Conservation (phyloP, 257 asterid genomes). For the Nicotiana tabacum region DNA sequence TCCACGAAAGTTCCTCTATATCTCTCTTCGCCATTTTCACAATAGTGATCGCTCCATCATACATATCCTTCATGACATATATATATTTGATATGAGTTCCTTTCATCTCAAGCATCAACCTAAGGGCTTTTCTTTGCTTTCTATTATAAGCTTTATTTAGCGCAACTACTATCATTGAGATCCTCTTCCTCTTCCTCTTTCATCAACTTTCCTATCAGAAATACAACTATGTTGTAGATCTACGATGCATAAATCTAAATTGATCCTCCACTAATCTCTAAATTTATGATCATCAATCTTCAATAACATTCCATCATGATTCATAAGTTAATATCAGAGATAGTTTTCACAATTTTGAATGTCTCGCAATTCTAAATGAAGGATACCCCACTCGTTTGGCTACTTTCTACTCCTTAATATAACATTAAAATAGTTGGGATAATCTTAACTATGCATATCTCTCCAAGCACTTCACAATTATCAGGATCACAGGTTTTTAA, state of each 20-base stretch:
- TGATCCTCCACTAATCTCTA: not conserved
- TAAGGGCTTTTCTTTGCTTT: not conserved
- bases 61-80: not conserved
- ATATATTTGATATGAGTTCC: not conserved
- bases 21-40: not conserved
- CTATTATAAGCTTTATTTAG: too few relatives aligned
- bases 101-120: not conserved
- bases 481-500: not conserved
- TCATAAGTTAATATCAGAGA: not conserved
- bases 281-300: not conserved
- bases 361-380: not conserved
- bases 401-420: too few relatives aligned
- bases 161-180: not conserved
- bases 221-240: not conserved
- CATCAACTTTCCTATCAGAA: not conserved
- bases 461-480: not conserved
- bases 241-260: not conserved
- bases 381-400: not conserved
- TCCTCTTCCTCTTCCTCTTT: not conserved
- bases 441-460: not conserved
- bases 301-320: not conserved
- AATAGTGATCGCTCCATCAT: not conserved
- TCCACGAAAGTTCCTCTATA: not conserved
- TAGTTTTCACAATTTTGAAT: too few relatives aligned
- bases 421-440: not conserved